phyloP scores from a whole-genome alignment of 1,284 basidiomycete species.

The Ustilago shanxiensis region DNA sequence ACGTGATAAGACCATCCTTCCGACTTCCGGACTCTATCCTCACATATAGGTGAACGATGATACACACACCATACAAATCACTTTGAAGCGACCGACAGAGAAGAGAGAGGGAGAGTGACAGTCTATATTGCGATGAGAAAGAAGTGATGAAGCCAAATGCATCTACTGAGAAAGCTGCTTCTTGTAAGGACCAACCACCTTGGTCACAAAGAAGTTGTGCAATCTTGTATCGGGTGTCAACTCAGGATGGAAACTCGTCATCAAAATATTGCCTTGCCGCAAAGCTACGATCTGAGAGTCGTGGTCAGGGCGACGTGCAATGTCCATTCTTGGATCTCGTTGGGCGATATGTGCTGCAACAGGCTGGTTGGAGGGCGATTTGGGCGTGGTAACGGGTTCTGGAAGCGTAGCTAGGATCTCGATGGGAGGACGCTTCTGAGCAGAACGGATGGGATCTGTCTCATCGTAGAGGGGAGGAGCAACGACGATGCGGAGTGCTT shows the following conservation, averaged over 20 bases:
- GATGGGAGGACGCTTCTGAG: slow-evolving; percentile 61
- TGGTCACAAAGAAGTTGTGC: slow-evolving; percentile 83
- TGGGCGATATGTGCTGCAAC: slow-evolving; percentile 23
- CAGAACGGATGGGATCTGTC: slow-evolving; percentile 26
- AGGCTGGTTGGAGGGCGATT: slow-evolving; percentile 30
- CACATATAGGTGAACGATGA: too few relatives aligned
- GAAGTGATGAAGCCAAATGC: not conserved
- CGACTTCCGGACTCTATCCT: slow-evolving; percentile 17
- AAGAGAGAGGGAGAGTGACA: not conserved
- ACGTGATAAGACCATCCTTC: slow-evolving; percentile 11
- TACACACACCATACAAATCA: not conserved
- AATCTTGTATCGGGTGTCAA: slow-evolving; percentile 87
- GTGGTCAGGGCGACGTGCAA: slow-evolving; percentile 43
- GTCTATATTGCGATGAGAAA: slow-evolving; percentile 10
- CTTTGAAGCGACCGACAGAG: not conserved
- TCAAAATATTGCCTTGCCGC: slow-evolving; percentile 83
- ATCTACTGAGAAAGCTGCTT: slow-evolving; percentile 4
- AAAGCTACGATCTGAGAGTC: slow-evolving; percentile 83
- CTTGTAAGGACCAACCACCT: slow-evolving; percentile 39
- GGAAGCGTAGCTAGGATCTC: slow-evolving; percentile 82
- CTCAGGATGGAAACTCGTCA: slow-evolving; percentile 96
- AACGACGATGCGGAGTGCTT: slow-evolving; percentile 42
- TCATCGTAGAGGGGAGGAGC: slow-evolving; percentile 55
- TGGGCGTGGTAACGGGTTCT: slow-evolving; percentile 71
- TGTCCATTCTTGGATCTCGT: slow-evolving; percentile 28